A percentile compares a stretch with the other conserved stretches of the same genome.
Evolutionary conservation across 2,329 filamentous ascomycete species (phyloP).

Genomic region (Paramyrothecium roridum): DNA sequence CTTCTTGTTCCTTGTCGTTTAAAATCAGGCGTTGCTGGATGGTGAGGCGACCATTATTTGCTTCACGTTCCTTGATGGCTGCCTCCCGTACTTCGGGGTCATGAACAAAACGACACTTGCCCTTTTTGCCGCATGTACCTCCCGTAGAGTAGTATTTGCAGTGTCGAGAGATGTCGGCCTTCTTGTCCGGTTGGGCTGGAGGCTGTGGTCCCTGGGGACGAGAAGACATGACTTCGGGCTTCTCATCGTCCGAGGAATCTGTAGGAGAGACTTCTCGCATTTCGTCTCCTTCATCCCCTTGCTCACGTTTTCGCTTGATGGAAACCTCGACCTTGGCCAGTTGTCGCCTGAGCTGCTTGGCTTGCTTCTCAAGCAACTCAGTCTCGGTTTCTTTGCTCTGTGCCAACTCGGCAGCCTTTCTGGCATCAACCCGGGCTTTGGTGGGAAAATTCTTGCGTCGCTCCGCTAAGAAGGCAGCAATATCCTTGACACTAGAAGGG

Average conservation of each 20-base stretch:
- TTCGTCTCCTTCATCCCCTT: constrained; percentile 65
- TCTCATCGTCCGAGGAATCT: constrained; percentile 53
- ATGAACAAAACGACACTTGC: constrained; percentile 72
- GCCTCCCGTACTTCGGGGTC: constrained; percentile 61
- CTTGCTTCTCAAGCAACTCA: constrained; percentile 55
- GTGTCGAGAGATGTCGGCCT: constrained; percentile 61
- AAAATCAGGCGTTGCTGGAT: constrained; percentile 63
- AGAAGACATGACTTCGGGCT: constrained; percentile 56
- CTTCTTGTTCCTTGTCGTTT: constrained; percentile 67
- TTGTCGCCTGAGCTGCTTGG: constrained; percentile 60
- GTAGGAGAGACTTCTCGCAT: constrained; percentile 52
- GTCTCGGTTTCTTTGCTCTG: constrained; percentile 57
- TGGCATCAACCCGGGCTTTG: constrained; percentile 63
- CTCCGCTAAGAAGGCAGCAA: constrained; percentile 78
- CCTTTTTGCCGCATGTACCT: constrained; percentile 68
- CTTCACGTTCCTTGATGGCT: constrained; percentile 60
- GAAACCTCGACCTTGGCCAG: constrained; percentile 69
- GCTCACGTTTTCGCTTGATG: constrained; percentile 66
- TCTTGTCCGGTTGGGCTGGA: constrained; percentile 45
- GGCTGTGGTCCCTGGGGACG: constrained; percentile 30
- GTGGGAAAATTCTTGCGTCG: constrained; percentile 80
- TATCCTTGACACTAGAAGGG: constrained; percentile 57
- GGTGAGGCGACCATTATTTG: constrained; percentile 63
- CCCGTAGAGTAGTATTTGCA: constrained; percentile 71
- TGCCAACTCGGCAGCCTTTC: constrained; percentile 47